A percentile compares a stretch with the other conserved stretches of the same genome.
Conservation (phyloP, 768 basidiomycete genomes). For the Lentinula aciculospora region DNA sequence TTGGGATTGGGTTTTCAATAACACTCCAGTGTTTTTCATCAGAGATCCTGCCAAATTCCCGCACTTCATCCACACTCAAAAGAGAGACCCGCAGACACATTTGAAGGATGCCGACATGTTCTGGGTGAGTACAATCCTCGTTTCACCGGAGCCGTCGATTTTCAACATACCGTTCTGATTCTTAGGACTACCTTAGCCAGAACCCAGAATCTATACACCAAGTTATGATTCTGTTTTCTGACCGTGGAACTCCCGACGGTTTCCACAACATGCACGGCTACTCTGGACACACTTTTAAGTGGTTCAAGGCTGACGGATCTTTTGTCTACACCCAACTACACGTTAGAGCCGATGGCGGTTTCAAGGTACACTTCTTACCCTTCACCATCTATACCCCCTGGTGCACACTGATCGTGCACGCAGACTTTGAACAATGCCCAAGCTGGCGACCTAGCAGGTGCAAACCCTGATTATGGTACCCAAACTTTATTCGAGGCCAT, state of each 20-base stretch:
- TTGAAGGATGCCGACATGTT: constrained; percentile 84
- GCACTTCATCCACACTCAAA: constrained; percentile 93
- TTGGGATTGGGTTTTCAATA: constrained; percentile 90
- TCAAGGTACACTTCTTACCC: constrained; percentile 47
- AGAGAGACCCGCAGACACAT: constrained; percentile 89
- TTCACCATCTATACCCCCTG: not conserved
- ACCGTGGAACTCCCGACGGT: constrained; percentile 91
- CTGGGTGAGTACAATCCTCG: constrained; percentile 44
- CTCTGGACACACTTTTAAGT: constrained; percentile 89
- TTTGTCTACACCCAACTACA: constrained; percentile 89
- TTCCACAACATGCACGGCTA: constrained; percentile 87
- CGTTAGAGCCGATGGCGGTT: constrained; percentile 70
- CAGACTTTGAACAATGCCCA: constrained; percentile 68
- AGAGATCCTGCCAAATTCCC: constrained; percentile 86
- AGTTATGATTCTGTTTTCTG: constrained; percentile 88
- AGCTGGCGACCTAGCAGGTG: constrained; percentile 60
- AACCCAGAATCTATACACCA: constrained; percentile 90
- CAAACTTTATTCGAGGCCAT: constrained; percentile 78
- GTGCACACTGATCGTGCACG: constrained; percentile 6
- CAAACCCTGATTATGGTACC: constrained; percentile 83
- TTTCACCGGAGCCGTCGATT: no score
- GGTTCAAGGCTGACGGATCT: constrained; percentile 78
- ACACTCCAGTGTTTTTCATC: constrained; percentile 90
- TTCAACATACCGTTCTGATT: constrained; percentile 15
- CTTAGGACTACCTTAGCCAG: constrained; percentile 80